A percentile compares a stretch with the other conserved stretches of the same genome.
phyloP scores from a whole-genome alignment of 768 basidiomycete species.

The Suillus sp. region DNA sequence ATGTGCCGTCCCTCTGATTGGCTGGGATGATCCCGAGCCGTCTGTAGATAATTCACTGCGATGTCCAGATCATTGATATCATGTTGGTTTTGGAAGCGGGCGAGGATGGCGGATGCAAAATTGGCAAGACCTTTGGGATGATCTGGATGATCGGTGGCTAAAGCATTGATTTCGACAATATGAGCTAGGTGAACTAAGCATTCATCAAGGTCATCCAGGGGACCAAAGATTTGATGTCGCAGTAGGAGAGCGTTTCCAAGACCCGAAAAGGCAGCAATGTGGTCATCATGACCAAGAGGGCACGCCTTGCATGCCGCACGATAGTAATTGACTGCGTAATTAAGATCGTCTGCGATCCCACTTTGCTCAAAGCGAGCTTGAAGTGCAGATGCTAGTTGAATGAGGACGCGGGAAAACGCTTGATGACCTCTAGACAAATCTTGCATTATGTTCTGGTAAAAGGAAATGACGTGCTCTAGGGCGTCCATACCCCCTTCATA shows the following conservation, averaged over 20 bases:
- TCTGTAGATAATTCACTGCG: constrained; percentile 18
- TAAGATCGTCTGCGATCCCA: constrained; percentile 19
- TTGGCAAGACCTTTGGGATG: constrained; percentile 16
- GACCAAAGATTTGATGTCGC: constrained; percentile 15
- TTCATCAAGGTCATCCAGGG: constrained; percentile 25
- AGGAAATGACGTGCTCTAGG: constrained; percentile 16
- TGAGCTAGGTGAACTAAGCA: constrained; percentile 26
- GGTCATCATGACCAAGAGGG: constrained; percentile 14
- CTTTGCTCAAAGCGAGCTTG: constrained; percentile 17
- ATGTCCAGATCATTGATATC: constrained; percentile 18
- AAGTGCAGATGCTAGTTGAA: constrained; percentile 24
- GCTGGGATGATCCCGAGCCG: constrained; percentile 17
- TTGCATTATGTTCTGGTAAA: constrained; percentile 19
- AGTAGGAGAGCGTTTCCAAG: constrained; percentile 21
- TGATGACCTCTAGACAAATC: constrained; percentile 17
- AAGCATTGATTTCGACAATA: constrained; percentile 19
- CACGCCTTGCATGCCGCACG: constrained; percentile 18
- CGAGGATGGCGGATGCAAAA: constrained; percentile 17
- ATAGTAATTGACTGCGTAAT: constrained; percentile 26
- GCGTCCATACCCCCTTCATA: constrained; percentile 14
- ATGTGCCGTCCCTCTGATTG: constrained; percentile 11
- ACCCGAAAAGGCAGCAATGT: constrained; percentile 17
- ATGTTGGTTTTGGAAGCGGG: constrained; percentile 20
- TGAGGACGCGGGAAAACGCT: constrained; percentile 13
- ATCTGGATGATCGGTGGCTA: constrained; percentile 5